Conservation (phyloP, 805 yeast species). For the Yamadazyma endophytica region DNA sequence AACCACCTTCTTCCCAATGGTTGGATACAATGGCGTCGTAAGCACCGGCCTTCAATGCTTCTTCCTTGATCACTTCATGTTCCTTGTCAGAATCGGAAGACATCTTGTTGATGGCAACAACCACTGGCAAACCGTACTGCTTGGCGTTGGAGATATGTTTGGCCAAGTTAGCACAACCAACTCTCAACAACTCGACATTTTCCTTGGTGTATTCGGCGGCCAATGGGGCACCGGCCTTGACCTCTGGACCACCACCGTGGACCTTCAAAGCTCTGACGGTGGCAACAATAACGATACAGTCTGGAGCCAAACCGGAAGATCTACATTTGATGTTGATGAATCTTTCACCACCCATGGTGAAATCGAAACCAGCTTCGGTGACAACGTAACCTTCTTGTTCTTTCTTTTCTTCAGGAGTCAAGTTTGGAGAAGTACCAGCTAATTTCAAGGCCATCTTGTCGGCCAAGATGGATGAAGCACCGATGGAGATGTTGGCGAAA, state of each 20-base stretch:
- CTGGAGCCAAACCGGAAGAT: slow-evolving; percentile 75
- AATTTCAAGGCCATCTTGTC: slow-evolving; percentile 89
- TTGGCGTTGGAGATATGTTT: slow-evolving; percentile 74
- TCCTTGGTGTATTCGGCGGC: slow-evolving; percentile 71
- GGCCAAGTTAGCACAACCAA: slow-evolving; percentile 71
- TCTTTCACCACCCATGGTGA: slow-evolving; percentile 99
- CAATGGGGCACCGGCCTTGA: slow-evolving; percentile 77
- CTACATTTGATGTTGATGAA: slow-evolving; percentile 92
- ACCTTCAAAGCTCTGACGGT: slow-evolving; percentile 81
- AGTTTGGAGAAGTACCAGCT: slow-evolving; percentile 62
- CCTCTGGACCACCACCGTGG: slow-evolving; percentile 88
- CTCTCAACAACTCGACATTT: slow-evolving; percentile 61
- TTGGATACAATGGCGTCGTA: slow-evolving; percentile 72
- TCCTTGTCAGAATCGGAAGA: slow-evolving; percentile 68
- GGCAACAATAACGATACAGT: slow-evolving; percentile 76
- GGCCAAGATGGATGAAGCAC: slow-evolving; percentile 92
- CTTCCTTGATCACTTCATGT: slow-evolving; percentile 62
- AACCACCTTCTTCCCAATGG: slow-evolving; percentile 88
- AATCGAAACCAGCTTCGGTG: slow-evolving; percentile 98
- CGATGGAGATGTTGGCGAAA: slow-evolving; percentile 94
- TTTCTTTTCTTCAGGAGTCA: slow-evolving; percentile 37
- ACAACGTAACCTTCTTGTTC: slow-evolving; percentile 79
- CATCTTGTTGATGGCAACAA: slow-evolving; percentile 79
- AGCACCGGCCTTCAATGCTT: slow-evolving; percentile 75
- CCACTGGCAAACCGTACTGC: slow-evolving; percentile 71